These are phyloP conservation scores for Hypoxylon sp. DNA, from an alignment of 2,329 filamentous ascomycete genomes.

Conservation along the genomic window DNA sequence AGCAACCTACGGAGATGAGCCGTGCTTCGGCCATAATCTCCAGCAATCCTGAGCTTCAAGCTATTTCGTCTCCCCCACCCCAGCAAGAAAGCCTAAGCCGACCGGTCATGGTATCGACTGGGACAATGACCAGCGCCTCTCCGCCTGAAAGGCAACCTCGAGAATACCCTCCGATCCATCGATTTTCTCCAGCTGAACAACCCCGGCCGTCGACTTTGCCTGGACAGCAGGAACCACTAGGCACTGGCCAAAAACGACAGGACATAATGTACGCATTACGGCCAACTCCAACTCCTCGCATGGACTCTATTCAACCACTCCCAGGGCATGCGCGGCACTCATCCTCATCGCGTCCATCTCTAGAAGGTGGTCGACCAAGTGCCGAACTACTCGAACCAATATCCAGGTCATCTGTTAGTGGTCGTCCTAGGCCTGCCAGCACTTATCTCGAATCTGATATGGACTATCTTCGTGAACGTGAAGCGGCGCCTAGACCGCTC, in stretches of 20 bases:
- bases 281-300: constrained; percentile 48
- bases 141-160: constrained; percentile 64
- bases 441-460: constrained; percentile 86
- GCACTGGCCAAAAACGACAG: constrained; percentile 45
- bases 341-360: constrained; percentile 73
- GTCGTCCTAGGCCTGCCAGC: constrained; percentile 79
- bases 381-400: constrained; percentile 71
- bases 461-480: constrained; percentile 84
- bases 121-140: constrained; percentile 81
- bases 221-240: constrained; percentile 50
- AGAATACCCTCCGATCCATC: constrained; percentile 57
- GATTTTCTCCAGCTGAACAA: constrained; percentile 58
- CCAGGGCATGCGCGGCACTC: constrained; percentile 56
- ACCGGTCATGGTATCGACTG: constrained; percentile 67
- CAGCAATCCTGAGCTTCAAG: constrained; percentile 72
- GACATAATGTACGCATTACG: constrained; percentile 47
- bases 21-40: constrained; percentile 74
- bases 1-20: constrained; percentile 63
- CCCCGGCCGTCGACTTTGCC: constrained; percentile 58
- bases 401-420: constrained; percentile 66
- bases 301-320: constrained; percentile 55
- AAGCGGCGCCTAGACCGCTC: constrained; percentile 64
- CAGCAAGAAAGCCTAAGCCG: constrained; percentile 53
- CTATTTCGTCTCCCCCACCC: constrained; percentile 63
- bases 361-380: constrained; percentile 77